phyloP scores from a whole-genome alignment of 805 yeast species.

The Saccharomycopsis sp. region DNA sequence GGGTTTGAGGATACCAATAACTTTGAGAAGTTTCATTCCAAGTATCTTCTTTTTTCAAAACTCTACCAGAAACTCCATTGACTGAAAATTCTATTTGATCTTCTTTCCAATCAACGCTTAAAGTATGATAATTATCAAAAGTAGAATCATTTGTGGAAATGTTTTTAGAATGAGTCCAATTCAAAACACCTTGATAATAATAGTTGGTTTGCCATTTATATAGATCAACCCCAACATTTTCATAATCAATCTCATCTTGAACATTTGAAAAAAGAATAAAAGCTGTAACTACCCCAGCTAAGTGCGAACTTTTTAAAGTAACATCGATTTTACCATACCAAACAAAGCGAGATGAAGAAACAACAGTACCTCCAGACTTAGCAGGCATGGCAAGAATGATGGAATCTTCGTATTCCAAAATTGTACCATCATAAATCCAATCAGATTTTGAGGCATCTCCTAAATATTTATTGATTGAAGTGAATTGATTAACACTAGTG shows the following conservation, averaged over 20 bases:
- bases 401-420: constrained; percentile 44
- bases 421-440: constrained; percentile 58
- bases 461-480: constrained; percentile 34
- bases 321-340: constrained; percentile 84
- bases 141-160: constrained; percentile 41
- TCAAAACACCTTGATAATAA: constrained; percentile 64
- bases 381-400: constrained; percentile 71
- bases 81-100: constrained; percentile 61
- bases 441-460: constrained; percentile 62
- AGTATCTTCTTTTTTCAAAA: constrained; percentile 49
- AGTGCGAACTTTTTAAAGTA: constrained; percentile 61
- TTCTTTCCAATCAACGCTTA: constrained; percentile 74
- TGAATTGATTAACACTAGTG: constrained; percentile 26
- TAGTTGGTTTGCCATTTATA: constrained; percentile 64
- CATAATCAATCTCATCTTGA: constrained; percentile 86
- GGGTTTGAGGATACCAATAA: constrained; percentile 63
- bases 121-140: constrained; percentile 59
- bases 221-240: constrained; percentile 71
- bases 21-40: constrained; percentile 49
- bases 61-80: constrained; percentile 60
- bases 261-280: constrained; percentile 73
- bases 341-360: constrained; percentile 66
- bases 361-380: constrained; percentile 62
- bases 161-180: constrained; percentile 50
- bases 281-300: constrained; percentile 75